Evolutionary conservation across 768 basidiomycete genomes (phyloP).

Genomic region (Glaciozyma martinii): DNA sequence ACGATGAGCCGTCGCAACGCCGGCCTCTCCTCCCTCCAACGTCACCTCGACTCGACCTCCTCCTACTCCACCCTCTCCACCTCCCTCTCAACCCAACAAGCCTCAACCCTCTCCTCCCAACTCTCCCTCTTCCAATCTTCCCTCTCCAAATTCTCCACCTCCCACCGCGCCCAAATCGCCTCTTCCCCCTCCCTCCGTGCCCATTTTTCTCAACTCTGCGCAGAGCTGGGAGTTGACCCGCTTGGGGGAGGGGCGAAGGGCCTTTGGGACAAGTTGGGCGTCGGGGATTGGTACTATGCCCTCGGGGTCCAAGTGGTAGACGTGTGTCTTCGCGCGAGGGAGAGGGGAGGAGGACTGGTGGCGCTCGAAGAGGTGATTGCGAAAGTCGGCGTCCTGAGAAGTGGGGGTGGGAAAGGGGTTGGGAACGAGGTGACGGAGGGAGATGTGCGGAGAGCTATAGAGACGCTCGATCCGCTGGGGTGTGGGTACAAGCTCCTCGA

Average conservation of each 20-base stretch:
- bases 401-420: not conserved
- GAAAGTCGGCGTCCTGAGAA: not conserved
- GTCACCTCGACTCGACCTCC: slow-evolving; percentile 69
- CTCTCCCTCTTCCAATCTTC: slow-evolving; percentile 74
- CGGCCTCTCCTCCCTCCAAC: slow-evolving; percentile 63
- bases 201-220: slow-evolving; percentile 93
- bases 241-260: slow-evolving; percentile 48
- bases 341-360: slow-evolving; percentile 79
- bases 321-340: slow-evolving; percentile 41
- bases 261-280: slow-evolving; percentile 80
- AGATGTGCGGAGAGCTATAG: slow-evolving; percentile 53
- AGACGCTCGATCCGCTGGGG: slow-evolving; percentile 75
- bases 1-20: not conserved
- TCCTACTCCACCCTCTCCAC: slow-evolving; percentile 75
- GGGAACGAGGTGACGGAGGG: slow-evolving; percentile 53
- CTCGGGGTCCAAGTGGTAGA: slow-evolving; percentile 62
- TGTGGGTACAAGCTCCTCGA: slow-evolving; percentile 83
- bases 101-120: slow-evolving; percentile 69
- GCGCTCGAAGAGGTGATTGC: slow-evolving; percentile 74
- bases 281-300: slow-evolving; percentile 84
- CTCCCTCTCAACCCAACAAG: slow-evolving; percentile 63
- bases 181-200: slow-evolving; percentile 77
- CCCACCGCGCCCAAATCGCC: slow-evolving; percentile 74
- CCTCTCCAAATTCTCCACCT: slow-evolving; percentile 66
- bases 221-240: slow-evolving; percentile 88